phyloP scores from a whole-genome alignment of 177 flowering plant species.

The Vitis hybrid region DNA sequence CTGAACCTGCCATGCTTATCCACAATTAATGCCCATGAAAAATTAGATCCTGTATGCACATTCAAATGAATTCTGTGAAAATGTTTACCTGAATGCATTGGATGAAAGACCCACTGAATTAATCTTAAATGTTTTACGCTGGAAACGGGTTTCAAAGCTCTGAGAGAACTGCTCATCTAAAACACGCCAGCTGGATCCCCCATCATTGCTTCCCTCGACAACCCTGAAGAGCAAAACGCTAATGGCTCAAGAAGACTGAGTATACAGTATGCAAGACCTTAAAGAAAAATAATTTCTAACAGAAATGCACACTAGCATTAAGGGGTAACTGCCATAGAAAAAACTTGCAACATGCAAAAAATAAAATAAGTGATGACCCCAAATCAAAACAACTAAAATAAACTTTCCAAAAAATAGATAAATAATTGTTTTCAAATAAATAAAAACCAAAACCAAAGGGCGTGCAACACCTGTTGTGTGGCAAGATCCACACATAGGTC shows the following conservation, averaged over 20 bases:
- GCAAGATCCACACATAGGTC: no score
- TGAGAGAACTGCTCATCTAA: constrained; percentile 73
- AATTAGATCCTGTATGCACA: background rate
- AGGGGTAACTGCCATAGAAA: no score
- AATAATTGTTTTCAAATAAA: no score
- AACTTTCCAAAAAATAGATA: no score
- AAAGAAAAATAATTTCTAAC: no score
- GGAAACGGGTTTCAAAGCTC: constrained; percentile 70
- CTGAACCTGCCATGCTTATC: constrained; percentile 50
- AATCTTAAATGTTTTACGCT: constrained; percentile 57
- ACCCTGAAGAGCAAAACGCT: constrained; percentile 47
- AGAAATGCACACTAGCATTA: no score
- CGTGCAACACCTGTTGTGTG: no score
- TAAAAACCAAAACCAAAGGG: no score
- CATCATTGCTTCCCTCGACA: constrained; percentile 84
- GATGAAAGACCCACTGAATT: constrained; percentile 29
- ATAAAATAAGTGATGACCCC: no score
- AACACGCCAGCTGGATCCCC: constrained; percentile 72
- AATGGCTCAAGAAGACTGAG: background rate
- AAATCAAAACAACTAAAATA: no score
- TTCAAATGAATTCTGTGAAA: background rate
- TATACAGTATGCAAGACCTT: no score
- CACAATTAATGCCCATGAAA: background rate
- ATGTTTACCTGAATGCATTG: constrained; percentile 72
- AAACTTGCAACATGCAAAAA: no score